Evolutionary conservation across 2,329 filamentous ascomycete genomes (phyloP).

Genomic region (Colletotrichum orbiculare): DNA sequence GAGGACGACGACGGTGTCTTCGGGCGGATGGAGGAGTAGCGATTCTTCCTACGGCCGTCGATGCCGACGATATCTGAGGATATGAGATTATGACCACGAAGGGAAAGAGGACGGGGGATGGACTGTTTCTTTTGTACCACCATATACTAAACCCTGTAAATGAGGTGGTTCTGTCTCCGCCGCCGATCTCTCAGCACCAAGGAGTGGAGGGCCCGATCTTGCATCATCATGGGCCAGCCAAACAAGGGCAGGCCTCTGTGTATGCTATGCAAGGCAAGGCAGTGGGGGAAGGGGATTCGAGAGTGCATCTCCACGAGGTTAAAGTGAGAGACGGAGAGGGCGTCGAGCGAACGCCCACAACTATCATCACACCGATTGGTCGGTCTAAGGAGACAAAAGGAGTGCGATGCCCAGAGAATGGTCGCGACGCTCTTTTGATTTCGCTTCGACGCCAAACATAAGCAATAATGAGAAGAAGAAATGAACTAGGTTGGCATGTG

Average conservation of each 20-base stretch:
- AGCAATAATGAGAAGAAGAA: constrained; percentile 30
- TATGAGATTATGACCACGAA: constrained; percentile 40
- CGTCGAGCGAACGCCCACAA: constrained; percentile 70
- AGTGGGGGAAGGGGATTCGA: constrained; percentile 39
- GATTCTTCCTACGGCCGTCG: constrained; percentile 15
- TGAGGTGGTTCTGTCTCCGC: constrained; percentile 71
- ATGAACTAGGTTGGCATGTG: constrained; percentile 23
- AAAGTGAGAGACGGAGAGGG: constrained; percentile 73
- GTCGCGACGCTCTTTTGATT: constrained; percentile 29
- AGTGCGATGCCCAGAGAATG: constrained; percentile 30
- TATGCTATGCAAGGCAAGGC: constrained; percentile 18
- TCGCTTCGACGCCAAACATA: constrained; percentile 28
- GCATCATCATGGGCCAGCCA: constrained; percentile 31
- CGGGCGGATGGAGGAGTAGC: constrained; percentile 91
- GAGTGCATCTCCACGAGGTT: constrained; percentile 73
- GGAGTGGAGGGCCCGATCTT: constrained; percentile 66
- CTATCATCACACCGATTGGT: constrained; percentile 42
- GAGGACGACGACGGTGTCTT: constrained; percentile 97
- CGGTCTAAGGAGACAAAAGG: constrained; percentile 37
- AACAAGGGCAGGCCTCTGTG: not conserved
- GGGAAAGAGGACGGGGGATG: constrained; percentile 38
- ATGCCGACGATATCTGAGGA: constrained; percentile 37
- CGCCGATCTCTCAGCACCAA: constrained; percentile 73
- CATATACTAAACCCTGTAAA: constrained; percentile 55
- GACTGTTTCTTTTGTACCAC: constrained; percentile 62